Base-by-base conservation (phyloP, 2,329 filamentous ascomycete species). In the Zelopaecilomyces penicillatus region DNA sequence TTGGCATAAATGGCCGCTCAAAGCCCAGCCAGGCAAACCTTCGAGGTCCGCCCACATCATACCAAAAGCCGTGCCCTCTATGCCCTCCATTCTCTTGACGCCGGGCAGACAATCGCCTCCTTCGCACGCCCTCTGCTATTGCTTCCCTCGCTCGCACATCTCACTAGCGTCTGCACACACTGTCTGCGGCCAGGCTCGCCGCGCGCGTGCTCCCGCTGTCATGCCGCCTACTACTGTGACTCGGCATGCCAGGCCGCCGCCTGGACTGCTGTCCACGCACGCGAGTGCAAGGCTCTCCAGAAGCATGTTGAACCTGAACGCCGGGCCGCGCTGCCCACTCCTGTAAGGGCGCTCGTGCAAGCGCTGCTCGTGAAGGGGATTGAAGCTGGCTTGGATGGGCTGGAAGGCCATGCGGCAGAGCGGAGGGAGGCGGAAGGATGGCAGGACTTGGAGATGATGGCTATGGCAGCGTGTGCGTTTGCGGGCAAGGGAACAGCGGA, bases 151-250 rank as follows among this genome's bases (percentile, higher is more conserved):
- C 64, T 65, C 33, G 57, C 65, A 5, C 64, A 66, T 48, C 64
- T 72, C 44, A 41, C 54, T 4, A 52, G 56, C 11, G 65, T 69
- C 30, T 81, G 77, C 65, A 68, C 68, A 49, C 61, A 70, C 62
- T 80, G 76, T 58, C 65, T 78, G 29, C 53, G 50, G 33, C 43
- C 52, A 29, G 52, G 54, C 37, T 45, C 44, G 30, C 54, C 56
- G 27, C 56, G 55, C 36, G 65, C 68, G 26, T 83, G 79, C 60
- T 70, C 71, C 0, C 71, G 66, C 40, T 83, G 79, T 62, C 69
- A 65, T 29, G 65, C 70, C 2, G 68, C 69, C 4, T 67, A 64
- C 28, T 83, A 83, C 65, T 83, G 79, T 63, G 65, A 66, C 41
- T 45, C 62, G 6, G 51, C 56, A 5, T 83, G 79, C 60, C 79